Conservation (phyloP, 495 filamentous ascomycete species). For the Podospora conica region DNA sequence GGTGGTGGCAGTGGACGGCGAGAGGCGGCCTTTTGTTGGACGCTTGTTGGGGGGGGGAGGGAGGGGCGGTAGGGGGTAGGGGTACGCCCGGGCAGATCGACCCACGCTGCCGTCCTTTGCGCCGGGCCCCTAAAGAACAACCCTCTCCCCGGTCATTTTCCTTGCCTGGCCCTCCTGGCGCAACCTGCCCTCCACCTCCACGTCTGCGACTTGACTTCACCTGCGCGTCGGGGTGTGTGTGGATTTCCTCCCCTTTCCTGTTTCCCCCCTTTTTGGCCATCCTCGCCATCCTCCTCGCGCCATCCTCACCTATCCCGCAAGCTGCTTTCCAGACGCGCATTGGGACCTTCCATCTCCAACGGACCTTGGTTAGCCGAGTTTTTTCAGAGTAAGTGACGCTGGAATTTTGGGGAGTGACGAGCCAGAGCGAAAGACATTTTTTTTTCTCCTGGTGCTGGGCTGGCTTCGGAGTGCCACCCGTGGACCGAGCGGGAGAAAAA, state of each 20-base stretch:
- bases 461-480: background rate
- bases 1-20: constrained; percentile 9
- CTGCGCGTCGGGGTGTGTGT: constrained; percentile 23
- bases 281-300: constrained; percentile 14
- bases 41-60: background rate
- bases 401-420: background rate
- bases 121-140: constrained; percentile 28
- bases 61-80: no score
- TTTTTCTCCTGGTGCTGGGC: constrained; percentile 17
- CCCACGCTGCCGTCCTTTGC: constrained; percentile 30
- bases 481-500: constrained; percentile 18
- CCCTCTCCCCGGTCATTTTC: constrained; percentile 30
- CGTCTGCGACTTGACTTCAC: constrained; percentile 24
- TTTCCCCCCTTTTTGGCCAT: constrained; percentile 18
- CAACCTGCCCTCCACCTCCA: constrained; percentile 28
- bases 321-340: constrained; percentile 13
- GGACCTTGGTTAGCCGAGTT: constrained; percentile 5
- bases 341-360: constrained; percentile 10
- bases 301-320: constrained; percentile 22
- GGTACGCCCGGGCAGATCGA: constrained; percentile 31
- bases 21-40: background rate
- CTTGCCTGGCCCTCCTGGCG: constrained; percentile 24
- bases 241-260: constrained; percentile 14
- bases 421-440: constrained; percentile 22
- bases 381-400: constrained; percentile 15